Evolutionary conservation across 495 filamentous ascomycete species (phyloP), one percentile per base, ranked within the genome.

Genomic region (Haplographium delicatum): DNA sequence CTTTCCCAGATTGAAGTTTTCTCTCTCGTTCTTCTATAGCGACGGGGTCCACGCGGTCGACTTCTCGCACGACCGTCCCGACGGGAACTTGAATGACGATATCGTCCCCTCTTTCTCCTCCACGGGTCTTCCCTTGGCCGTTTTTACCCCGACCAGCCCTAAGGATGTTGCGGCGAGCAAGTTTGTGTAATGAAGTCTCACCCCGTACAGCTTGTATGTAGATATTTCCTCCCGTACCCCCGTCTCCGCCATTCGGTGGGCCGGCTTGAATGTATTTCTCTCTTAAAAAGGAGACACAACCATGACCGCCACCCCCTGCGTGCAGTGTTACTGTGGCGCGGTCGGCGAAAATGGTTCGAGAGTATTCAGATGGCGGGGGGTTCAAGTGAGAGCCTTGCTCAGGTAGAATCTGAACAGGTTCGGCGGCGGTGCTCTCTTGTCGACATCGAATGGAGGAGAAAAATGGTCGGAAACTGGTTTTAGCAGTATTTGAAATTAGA

Each of bases 241-340:
- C 93, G 65, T 97, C 89, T 41, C 93, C 93, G 40, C 93, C 94
- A 66, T 97, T 96, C n/a, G 93, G 74, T n/a, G 91, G 91, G 0
- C 93, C 93, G 46, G 89, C 77, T 39, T 81, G 76, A 19, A 96
- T 73, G 65, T 81, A 97, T 50, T 90, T 90, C 58, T 98, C 93
- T 2, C 90, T 82, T 30, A 94, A 71, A 64, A 94, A 98, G 0
- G 93, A 91, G 43, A 96, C 85, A 62, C 93, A 98, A 43, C 93
- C 93, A 57, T 95, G 77, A 0, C 93, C 93, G 13, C 93, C 93
- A 20, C 73, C 57, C 4, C 93, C 93, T 6, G 91, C 82, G 50
- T 84, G 72, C 20, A 96, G 61, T 5, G 76, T 85, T 6, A 96
- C 63, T 27, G 79, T 76, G 47, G 90, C 90, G 61, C 87, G 84